Evolutionary conservation across 768 basidiomycete genomes (phyloP), one percentile per base, ranked within the genome.

Genomic region (Tylopilus intermedius): DNA sequence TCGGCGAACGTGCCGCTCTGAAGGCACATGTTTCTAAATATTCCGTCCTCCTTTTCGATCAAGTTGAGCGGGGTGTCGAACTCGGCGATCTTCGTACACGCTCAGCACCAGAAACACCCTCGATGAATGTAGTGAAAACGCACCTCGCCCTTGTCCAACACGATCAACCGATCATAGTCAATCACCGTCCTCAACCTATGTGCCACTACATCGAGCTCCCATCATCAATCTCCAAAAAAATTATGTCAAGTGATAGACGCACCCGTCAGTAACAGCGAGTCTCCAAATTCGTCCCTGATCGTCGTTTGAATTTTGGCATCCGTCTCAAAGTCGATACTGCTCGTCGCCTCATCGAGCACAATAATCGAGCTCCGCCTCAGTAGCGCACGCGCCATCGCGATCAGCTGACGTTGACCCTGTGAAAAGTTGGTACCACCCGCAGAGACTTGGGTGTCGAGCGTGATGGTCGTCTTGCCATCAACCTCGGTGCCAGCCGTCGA

Each of bases 371-470:
- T 88, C 7, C 80, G 77, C 15, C 88, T 74, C 29, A 91, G 73
- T 21, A 92, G 72, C 0, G 90, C 89, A 5, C 90, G 79, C 0
- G 90, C 90, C 86, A 92, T 86, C 1, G 89, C 86, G 49, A 93
- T 87, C 14, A 92, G 72, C 61, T 97, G 94, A 9, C 92, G 69
- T 64, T 97, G 93, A 9, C 94, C 94, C 54, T 93, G 90, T 1
- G 90, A 94, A 68, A 96, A 94, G 72, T 96, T 95, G 29, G 83
- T 77, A 0, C 93, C 93, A 0, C 92, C 92, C 1, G 89, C 77
- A 0, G 90, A 90, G 8, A 95, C 86, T 54, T 86, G 82, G 0
- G 86, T 89, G 18, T 89, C 82, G 4, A 95, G 75, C 0, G 81
- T 76, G 27, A 94, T 72, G 0, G 73, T 72, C 1, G 74, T 76